Conservation (phyloP, 2,329 filamentous ascomycete genomes). For the Talaromyces marneffei region DNA sequence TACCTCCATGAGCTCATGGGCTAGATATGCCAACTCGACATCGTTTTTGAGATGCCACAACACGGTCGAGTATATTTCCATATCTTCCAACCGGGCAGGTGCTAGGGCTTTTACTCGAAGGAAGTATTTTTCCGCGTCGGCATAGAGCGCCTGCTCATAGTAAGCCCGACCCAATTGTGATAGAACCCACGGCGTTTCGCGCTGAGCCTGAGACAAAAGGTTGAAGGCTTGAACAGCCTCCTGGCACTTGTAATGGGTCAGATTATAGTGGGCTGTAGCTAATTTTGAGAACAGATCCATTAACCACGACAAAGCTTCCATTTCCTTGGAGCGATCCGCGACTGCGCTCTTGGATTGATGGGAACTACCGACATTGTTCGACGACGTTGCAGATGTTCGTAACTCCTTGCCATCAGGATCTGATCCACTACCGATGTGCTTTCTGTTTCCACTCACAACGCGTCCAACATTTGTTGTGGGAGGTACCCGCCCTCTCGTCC, state of each 20-base stretch:
- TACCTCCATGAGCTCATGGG: conserved; percentile 80
- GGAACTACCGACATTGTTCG: conserved; percentile 24
- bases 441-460: conserved; percentile 85
- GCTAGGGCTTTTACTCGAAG: conserved; percentile 69
- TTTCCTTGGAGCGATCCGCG: conserved; percentile 57
- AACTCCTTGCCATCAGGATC: conserved; percentile 64
- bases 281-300: conserved; percentile 77
- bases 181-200: conserved; percentile 89
- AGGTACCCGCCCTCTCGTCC: conserved; percentile 59
- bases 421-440: conserved; percentile 52
- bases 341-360: conserved; percentile 27
- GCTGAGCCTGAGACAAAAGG: conserved; percentile 65
- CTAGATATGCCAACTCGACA: conserved; percentile 82
- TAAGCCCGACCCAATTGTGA: conserved; percentile 84
- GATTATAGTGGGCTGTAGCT: conserved; percentile 69
- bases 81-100: conserved; percentile 80
- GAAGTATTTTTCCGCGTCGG: conserved; percentile 82
- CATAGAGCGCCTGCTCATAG: conserved; percentile 83
- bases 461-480: conserved; percentile 69
- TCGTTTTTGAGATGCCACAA: conserved; percentile 97
- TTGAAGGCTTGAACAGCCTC: conserved; percentile 71
- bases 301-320: conserved; percentile 70
- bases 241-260: conserved; percentile 71
- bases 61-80: conserved; percentile 98
- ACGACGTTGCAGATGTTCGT: conserved; percentile 28